Evolutionary conservation across 331 rosid species (phyloP), one percentile per base, ranked within the genome.

Genomic region (Telfairia occidentalis): DNA sequence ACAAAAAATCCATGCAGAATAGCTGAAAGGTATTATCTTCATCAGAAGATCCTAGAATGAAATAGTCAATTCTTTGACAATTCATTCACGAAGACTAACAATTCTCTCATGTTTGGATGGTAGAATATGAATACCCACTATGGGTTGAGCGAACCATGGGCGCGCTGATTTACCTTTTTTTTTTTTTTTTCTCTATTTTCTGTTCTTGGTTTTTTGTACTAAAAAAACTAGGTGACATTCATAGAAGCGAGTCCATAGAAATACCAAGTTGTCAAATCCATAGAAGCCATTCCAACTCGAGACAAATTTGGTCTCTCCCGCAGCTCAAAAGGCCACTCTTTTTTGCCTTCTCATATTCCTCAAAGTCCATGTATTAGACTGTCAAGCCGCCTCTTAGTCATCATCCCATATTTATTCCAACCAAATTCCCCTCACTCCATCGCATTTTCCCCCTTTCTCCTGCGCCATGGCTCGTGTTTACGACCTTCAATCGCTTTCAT

Each of bases 391-490:
- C 29, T 28, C 58, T 42, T 8, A 9, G 15, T 28, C 42, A 15
- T 58, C 2, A 15, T 58, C 2, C 29, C 29, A 40, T 75, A 42
- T 59, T 38, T 54, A n/a, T 59, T 42, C 15, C 64, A 1, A 23
- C 57, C 19, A 18, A 23, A 11, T 35, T 34, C 3, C 34, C 55
- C 35, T 2, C 3, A 32, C 4, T 2, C 4, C 24, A 24, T 8
- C 38, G 11, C 69, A 1, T 30, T 40, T 42, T 16, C 5, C 67
- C 70, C n/a, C 23, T 16, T 48, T 64, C 65, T 18, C 57, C 49
- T 29, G 1, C 24, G 45, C 37, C 23, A 87, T 87, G 99, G 91
- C 99, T 78, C 75, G 84, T 60, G 75, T 83, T 70, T 69, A 42
- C 24, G 86, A 81, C 77, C 76, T 84, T 37, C 82, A 82, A 34